Conservation (phyloP, 2,329 filamentous ascomycete species). For the Aurifilum marmelostoma region DNA sequence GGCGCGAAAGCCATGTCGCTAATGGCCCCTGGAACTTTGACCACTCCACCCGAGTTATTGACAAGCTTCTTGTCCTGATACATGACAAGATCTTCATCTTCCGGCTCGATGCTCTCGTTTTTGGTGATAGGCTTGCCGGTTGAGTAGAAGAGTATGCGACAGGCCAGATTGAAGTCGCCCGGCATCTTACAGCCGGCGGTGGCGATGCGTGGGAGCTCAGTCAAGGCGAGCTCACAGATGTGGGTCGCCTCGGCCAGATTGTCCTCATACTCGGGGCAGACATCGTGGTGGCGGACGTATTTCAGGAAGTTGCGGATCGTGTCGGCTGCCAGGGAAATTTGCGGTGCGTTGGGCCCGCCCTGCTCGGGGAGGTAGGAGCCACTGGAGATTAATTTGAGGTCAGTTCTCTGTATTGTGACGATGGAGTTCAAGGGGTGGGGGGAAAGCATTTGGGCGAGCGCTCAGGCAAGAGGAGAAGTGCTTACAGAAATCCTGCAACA, state of each 20-base stretch:
- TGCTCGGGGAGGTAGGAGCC: conserved; percentile 60
- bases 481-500: conserved; percentile 77
- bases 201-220: conserved; percentile 66
- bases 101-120: background rate
- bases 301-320: conserved; percentile 86
- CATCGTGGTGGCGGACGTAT: conserved; percentile 82
- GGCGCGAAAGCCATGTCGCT: conserved; percentile 38
- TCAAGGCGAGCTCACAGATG: conserved; percentile 67
- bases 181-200: conserved; percentile 61
- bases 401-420: background rate
- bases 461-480: conserved; percentile 27
- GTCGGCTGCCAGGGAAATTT: conserved; percentile 63
- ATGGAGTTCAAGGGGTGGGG: no score
- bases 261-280: conserved; percentile 77
- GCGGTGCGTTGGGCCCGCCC: conserved; percentile 57
- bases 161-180: conserved; percentile 79
- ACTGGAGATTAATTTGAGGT: conserved; percentile 37
- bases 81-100: background rate
- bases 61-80: conserved; percentile 34
- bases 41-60: conserved; percentile 27
- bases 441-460: background rate
- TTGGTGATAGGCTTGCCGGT: conserved; percentile 4
- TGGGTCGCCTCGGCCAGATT: conserved; percentile 68
- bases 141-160: conserved; percentile 66
- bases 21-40: conserved; percentile 30